Base-by-base conservation (phyloP, 768 basidiomycete species). In the button mushroom (Agaricus bisporus) region DNA sequence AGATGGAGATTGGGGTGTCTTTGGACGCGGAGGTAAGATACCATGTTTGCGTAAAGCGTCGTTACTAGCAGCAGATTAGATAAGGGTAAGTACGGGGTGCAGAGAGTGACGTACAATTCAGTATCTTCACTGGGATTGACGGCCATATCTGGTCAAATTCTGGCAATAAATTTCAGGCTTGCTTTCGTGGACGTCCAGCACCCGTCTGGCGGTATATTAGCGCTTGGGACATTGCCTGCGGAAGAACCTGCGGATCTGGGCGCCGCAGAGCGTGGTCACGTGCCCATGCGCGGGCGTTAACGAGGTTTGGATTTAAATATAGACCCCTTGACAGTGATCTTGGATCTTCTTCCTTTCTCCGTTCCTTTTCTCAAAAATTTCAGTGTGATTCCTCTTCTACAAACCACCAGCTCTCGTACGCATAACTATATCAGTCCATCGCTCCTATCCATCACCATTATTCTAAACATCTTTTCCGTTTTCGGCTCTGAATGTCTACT, bases 11-110 rank as follows among this genome's bases (percentile, higher is more conserved):
- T 80, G 68, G 49, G 83, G 86, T 2, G 85, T 73, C 3, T 80
- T 68, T 49, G 82, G 79, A 46, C 78, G 81, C 0, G 88, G 86
- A 2, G 92, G 91, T 22, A 98, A 71, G 63, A 97, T 95, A 15
- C 94, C 95, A 61, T 94, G 82, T 61, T 93, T 93, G 54, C 93
- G 87, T 10, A 98, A 81, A 18, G 88, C 90, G 64, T 98, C 95
- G 68, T 95, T 94, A 71, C 94, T 98, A 63, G 42, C n/a, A 51
- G 7, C 46, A 18, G 39, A 54, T 59, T 41, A 54, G 48, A 42
- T 35, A 22, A 20, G 35, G 22, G 36, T 4, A 15, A 22, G 25
- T 56, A 12, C 35, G 22, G 18, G 32, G 6, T 14, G 12, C 15
- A 15, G 38, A 8, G 26, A 14, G 25, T 18, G 12, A 68, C 89